Base-by-base conservation (phyloP, 164 flowering plant genomes). In the Pachysandra terminalis region DNA sequence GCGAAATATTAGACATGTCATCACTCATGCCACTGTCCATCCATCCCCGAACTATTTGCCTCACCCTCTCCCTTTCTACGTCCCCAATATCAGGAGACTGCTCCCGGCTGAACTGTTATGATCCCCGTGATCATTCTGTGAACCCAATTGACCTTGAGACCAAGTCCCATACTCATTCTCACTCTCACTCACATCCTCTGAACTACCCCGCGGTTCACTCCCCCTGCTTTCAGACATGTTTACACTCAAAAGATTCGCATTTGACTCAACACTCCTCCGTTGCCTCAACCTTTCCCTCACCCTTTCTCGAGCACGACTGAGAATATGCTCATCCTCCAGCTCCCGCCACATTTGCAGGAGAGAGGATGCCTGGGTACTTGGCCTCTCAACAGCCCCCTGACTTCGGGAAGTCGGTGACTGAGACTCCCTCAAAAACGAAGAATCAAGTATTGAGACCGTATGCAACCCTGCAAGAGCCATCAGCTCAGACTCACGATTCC, bases 311-410 rank as follows among this genome's bases (percentile, higher is more conserved):
- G 96, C 89, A 71, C 81, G 86, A 65, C 71, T 86, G 67, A 92
- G 72, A 68, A 82, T 59, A 26, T 96, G 98, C 62, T 90, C 98
- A 69, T 91, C 99, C 82, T 96, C 99, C 81, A 96, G 78, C 80
- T 93, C 99, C 73, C 99, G 71, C 99, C 99, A 96, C 99, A 93
- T 93, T 73, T 91, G 98, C 77, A 91, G 69, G 48, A 96, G 86
- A 10, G 96, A 73, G 15, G 97, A 93, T 6, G 97, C 91, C 70
- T 78, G 91, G 15, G 96, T 84, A 64, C 77, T 82, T 0, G 96
- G 91, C 80, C 90, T 84, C 79, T 95, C 98, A 19, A 80, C 87
- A 59, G 84, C 74, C 24, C 93, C 91, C 73, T 85, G 97, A 68
- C 83, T 68, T 74, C 88, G 79, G 0, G 98, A 85, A 61, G 87